Evolutionary conservation across 1,284 basidiomycete genomes (phyloP), one percentile per base, ranked within the genome.

Genomic region (Irpex sp.): DNA sequence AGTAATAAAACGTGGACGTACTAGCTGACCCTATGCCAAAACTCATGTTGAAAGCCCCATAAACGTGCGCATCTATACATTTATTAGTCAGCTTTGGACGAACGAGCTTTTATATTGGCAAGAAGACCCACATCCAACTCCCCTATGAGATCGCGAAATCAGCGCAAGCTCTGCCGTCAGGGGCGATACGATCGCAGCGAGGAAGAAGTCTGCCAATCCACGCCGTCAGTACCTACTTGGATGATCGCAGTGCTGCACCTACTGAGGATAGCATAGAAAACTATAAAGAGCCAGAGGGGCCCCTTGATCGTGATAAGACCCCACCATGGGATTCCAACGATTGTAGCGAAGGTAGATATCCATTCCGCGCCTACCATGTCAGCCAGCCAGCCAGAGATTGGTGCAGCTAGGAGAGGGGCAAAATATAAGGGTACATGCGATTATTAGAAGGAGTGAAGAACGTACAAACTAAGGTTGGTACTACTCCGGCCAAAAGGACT

Each of bases 281-380:
- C 81, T 62, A 95, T 85, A 77, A 96, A 95, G 9, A 92, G 78
- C 1, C 87, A 85, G 1, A 96, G 81, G 3, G 85, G 85, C 2
- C 77, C 76, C 63, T 85, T 80, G 10, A 95, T 81, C 32, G 87
- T 85, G 76, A 95, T 75, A 5, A 93, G 77, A 5, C 86, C 82
- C 83, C 89, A 90, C 90, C 92, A 96, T 0, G 94, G 94, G 5
- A 94, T 71, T 1, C 89, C 79, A 2, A 92, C 77, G 3, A 90
- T 3, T 15, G 95, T 77, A 3, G 86, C 75, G 32, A 86, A 71
- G 1, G 88, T 86, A 63, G 54, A 38, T 11, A 92, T 83, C 82
- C 86, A 90, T 73, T 90, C 90, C 0, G 90, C 73, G 4, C 94
- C 94, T n/a, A 82, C 80, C 68, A 83, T 85, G 79, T 96, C 94